Conservation (phyloP, 805 yeast species). For the Saccharomyces kudriavzevii region DNA sequence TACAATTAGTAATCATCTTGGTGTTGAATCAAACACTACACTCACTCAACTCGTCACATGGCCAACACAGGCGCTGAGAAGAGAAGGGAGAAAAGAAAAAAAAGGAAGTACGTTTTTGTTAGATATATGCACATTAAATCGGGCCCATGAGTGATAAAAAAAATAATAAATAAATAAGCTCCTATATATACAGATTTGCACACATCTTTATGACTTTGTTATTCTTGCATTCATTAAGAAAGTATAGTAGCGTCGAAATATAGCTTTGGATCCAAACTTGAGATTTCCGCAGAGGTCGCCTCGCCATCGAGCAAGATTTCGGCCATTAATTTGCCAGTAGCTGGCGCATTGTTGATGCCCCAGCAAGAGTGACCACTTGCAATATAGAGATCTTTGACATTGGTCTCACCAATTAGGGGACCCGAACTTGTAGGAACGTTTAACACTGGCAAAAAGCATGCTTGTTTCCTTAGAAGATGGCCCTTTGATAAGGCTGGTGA, state of each 20-base stretch:
- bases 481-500: constrained; percentile 66
- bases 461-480: constrained; percentile 73
- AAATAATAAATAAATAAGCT: not conserved
- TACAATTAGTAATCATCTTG: not conserved
- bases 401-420: constrained; percentile 90
- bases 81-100: not conserved
- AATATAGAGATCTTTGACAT: constrained; percentile 64
- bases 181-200: constrained; percentile 3
- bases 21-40: not conserved
- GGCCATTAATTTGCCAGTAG: constrained; percentile 87
- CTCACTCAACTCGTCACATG: not conserved
- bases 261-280: constrained; percentile 75
- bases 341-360: constrained; percentile 98
- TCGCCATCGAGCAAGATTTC: constrained; percentile 81
- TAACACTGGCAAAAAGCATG: constrained; percentile 89
- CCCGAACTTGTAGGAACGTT: constrained; percentile 91
- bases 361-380: constrained; percentile 97
- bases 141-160: not conserved
- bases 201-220: not conserved
- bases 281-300: constrained; percentile 66
- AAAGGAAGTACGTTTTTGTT: not conserved
- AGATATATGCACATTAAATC: not conserved
- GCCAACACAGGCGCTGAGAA: not conserved
- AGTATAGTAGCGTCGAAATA: constrained; percentile 67
- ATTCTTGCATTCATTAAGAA: not conserved